Percentiles rank a stretch among this genome's conserved stretches.
Evolutionary conservation across 371 early-diverging fungal species (phyloP).

Genomic region (Mortierella sp.): DNA sequence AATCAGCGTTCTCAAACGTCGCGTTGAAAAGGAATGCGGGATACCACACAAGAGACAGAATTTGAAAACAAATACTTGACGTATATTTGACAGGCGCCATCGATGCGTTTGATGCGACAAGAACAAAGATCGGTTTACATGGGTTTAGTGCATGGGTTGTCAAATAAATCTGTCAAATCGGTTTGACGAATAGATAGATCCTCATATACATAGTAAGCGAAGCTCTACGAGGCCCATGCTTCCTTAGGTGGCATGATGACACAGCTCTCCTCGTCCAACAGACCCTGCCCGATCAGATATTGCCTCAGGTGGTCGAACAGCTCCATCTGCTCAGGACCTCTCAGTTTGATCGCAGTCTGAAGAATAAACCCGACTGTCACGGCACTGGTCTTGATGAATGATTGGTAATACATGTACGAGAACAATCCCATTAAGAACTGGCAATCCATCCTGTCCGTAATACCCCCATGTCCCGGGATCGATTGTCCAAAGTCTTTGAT

Average conservation of each 20-base stretch:
- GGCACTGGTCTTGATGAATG: constrained; percentile 80
- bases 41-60: too few species aligned
- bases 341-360: constrained; percentile 62
- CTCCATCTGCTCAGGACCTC: constrained; percentile 66
- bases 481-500: constrained; percentile 98
- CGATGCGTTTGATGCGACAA: too few species aligned
- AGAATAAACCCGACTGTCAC: constrained; percentile 71
- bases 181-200: too few species aligned
- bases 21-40: too few species aligned
- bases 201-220: too few species aligned
- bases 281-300: constrained; percentile 69
- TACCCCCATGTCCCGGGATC: constrained; percentile 99
- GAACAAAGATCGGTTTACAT: too few species aligned
- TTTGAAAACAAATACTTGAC: too few species aligned
- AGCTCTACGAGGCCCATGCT: constrained; percentile 34
- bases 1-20: too few species aligned
- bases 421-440: constrained; percentile 99
- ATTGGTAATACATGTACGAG: constrained; percentile 91
- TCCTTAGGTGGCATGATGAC: constrained; percentile 49
- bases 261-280: constrained; percentile 56
- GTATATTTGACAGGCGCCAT: too few species aligned
- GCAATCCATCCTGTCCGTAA: constrained; percentile 98
- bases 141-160: too few species aligned
- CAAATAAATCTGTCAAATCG: too few species aligned
- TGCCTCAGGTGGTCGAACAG: constrained; percentile 66